phyloP scores from a whole-genome alignment of 352 stramenopile species.

The Phytopythium cucurbitacearum region DNA sequence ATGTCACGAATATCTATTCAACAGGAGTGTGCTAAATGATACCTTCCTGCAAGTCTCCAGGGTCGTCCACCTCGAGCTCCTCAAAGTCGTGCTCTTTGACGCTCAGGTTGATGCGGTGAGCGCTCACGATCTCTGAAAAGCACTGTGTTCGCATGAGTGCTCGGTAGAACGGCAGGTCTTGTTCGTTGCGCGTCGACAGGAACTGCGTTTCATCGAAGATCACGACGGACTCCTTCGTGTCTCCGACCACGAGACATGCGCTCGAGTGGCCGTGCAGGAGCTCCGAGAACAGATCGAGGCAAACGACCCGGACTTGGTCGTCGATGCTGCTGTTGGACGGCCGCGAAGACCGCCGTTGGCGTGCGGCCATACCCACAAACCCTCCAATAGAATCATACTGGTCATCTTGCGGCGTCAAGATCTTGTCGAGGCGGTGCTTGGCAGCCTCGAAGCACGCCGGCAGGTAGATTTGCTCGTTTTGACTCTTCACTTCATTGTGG shows the following conservation, averaged over 20 bases:
- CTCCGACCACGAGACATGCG: slow-evolving; percentile 74
- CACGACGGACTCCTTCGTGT: slow-evolving; percentile 83
- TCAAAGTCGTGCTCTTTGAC: slow-evolving; percentile 23
- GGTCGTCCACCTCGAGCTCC: slow-evolving; percentile 20
- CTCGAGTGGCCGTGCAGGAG: slow-evolving; percentile 66
- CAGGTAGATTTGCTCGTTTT: slow-evolving; percentile 37
- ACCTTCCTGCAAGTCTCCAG: slow-evolving; percentile 33
- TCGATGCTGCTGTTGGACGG: slow-evolving; percentile 7
- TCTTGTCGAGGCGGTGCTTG: slow-evolving; percentile 47
- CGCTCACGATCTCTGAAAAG: slow-evolving; percentile 82
- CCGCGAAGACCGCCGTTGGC: too few species aligned
- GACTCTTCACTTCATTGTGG: background rate
- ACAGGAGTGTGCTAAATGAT: slow-evolving; percentile 28
- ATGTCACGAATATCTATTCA: background rate
- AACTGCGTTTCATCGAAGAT: slow-evolving; percentile 88
- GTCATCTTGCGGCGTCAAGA: slow-evolving; percentile 35
- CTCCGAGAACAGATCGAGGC: slow-evolving; percentile 60
- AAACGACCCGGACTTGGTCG: slow-evolving; percentile 55
- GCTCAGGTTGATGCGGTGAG: slow-evolving; percentile 62
- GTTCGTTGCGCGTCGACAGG: slow-evolving; percentile 44
- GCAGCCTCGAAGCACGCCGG: slow-evolving; percentile 47
- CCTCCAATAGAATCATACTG: slow-evolving; percentile 37
- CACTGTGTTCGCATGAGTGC: slow-evolving; percentile 72
- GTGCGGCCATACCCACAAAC: too few species aligned
- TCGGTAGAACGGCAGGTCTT: slow-evolving; percentile 64